phyloP scores from a whole-genome alignment of 2,329 filamentous ascomycete genomes.

The Immersiporthe knoxdaviesiana region DNA sequence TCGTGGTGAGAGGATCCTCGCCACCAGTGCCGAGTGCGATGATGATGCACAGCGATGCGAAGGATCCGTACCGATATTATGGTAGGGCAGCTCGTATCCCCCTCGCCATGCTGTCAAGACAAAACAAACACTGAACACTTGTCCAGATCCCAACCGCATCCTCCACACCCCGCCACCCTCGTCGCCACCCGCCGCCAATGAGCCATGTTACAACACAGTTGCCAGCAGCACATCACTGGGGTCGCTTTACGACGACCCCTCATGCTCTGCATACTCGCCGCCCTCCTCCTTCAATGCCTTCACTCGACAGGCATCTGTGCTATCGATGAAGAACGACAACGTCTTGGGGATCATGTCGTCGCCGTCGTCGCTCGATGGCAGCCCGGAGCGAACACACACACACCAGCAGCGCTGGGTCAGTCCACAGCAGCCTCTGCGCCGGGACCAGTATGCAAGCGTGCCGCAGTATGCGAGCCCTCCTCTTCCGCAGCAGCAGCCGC shows the following conservation, averaged over 20 bases:
- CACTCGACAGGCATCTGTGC: constrained; percentile 15
- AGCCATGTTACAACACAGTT: not conserved
- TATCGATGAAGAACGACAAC: constrained; percentile 11
- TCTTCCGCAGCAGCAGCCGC: not conserved
- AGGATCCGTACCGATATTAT: not conserved
- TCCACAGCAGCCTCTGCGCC: not conserved
- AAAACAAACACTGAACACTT: not conserved
- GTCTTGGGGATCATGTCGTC: not conserved
- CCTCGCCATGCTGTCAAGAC: not conserved
- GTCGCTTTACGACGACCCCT: constrained; percentile 13
- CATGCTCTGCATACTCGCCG: constrained; percentile 8
- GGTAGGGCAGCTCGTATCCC: not conserved
- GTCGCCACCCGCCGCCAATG: not conserved
- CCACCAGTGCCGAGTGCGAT: constrained; percentile 5
- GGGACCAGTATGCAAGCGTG: not conserved
- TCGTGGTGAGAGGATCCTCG: constrained; percentile 20
- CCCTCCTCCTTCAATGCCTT: not conserved
- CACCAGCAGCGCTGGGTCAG: not conserved
- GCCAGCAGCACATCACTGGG: not conserved
- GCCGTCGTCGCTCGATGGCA: not conserved
- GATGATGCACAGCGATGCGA: not conserved
- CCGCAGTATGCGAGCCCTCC: constrained; percentile 1
- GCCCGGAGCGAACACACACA: constrained; percentile 4
- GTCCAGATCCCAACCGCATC: constrained; percentile 2
- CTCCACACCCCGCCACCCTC: not conserved